Base-by-base conservation (phyloP, 2,329 filamentous ascomycete species). In the Ceratocystis ficicola region DNA sequence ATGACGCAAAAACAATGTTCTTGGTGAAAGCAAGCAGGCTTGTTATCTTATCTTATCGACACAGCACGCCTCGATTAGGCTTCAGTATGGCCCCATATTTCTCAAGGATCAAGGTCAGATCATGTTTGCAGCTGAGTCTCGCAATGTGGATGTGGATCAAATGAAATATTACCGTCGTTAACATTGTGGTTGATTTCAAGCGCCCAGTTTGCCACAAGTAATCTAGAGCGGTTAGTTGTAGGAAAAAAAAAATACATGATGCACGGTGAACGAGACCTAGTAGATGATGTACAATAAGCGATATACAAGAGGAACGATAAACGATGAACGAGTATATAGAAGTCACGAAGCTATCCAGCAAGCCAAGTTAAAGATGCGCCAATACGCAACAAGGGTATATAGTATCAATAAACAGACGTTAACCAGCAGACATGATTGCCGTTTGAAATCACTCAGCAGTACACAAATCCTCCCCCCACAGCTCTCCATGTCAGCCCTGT, bases 1-100 rank as follows among this genome's bases (percentile, higher is more conserved):
- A 41, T 3, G 4, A 3, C 4, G 3, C 10, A 41, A 48, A 48
- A 48, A 36, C 20, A 20, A 17, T 63, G 20, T 15, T 44, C 36
- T 63, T 28, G 62, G 62, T 63, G 44, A 63, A 20, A 5, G n/a
- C 6, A 12, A 41, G 36, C 36, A 41, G 10, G 2, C 1, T 7
- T 6, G 2, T 25, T 10, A 8, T 8, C 62, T 52, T 63, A 63
- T 63, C 62, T 63, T 63, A 63, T 63, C 62, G n/a, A 3, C 0
- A 46, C 52, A 22, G n/a, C 30, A 32, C 30, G 28, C 0, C 7
- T 17, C 25, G 44, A 44, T 63, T 25, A 48, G 17, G 30, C n/a
- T 10, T 12, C n/a, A 17, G 20, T 48, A 8, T 32, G 28, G 5
- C 28, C 55, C 55, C 55, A 30, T 22, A 28, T 20, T 44, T 44